Percentiles rank a stretch among this genome's conserved stretches.
Evolutionary conservation across 2,329 filamentous ascomycete genomes (phyloP).

Genomic region (Niveomyces coronatus): DNA sequence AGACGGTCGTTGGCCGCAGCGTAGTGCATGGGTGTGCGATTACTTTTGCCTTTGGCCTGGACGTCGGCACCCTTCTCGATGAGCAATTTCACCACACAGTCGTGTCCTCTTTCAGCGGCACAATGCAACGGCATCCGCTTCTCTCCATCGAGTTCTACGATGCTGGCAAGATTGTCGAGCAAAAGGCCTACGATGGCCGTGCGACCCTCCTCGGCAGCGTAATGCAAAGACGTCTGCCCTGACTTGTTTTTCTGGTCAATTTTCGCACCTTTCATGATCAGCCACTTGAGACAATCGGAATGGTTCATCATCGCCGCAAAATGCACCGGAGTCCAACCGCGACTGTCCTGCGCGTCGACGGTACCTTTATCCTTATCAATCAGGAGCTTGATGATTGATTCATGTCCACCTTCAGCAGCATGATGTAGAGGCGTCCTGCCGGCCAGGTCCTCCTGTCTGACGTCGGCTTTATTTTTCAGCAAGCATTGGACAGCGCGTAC

Average conservation of each 20-base stretch:
- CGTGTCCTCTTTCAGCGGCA: neutral
- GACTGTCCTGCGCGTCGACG: neutral
- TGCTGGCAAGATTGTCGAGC: neutral
- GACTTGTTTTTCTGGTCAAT: neutral
- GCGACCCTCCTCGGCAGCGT: neutral
- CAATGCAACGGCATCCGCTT: neutral
- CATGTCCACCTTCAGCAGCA: neutral
- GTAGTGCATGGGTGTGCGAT: neutral
- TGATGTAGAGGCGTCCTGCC: neutral
- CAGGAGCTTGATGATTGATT: neutral
- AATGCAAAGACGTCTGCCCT: neutral
- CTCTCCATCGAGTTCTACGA: neutral
- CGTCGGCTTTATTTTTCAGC: too few species aligned
- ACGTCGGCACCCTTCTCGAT: neutral
- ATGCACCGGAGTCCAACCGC: neutral
- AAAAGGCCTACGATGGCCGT: neutral
- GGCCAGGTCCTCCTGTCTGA: too few species aligned
- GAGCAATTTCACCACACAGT: neutral
- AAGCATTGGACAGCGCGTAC: too few species aligned
- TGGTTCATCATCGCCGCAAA: neutral
- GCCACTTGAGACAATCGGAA: neutral
- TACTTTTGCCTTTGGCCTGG: neutral
- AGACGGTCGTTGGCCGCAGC: neutral
- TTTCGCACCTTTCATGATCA: neutral
- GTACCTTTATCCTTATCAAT: neutral